A percentile compares a stretch with the other conserved stretches of the same genome.
Evolutionary conservation across 2,329 filamentous ascomycete genomes (phyloP).

Genomic region (Colletotrichum noveboracense): DNA sequence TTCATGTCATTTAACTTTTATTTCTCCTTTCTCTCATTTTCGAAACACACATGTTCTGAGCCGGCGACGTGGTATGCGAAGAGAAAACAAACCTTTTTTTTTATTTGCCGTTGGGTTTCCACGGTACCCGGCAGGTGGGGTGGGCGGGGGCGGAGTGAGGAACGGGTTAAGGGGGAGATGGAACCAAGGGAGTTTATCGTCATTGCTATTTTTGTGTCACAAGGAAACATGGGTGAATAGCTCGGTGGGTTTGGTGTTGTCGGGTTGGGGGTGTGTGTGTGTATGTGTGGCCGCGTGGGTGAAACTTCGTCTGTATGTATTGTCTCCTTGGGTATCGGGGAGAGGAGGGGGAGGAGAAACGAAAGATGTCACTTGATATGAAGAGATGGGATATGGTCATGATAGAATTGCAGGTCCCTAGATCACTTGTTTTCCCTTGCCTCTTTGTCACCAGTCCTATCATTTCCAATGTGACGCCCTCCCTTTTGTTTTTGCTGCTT

Average conservation of each 20-base stretch:
- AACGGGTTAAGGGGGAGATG: not conserved
- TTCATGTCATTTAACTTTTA: slow-evolving; percentile 17
- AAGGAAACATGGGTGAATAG: not conserved
- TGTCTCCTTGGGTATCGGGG: not conserved
- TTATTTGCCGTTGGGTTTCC: slow-evolving; percentile 6
- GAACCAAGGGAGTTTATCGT: not conserved
- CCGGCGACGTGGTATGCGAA: not conserved
- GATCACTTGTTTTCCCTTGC: not conserved
- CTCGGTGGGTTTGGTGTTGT: not conserved
- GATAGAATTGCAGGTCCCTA: slow-evolving; percentile 21
- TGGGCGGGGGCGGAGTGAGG: not conserved
- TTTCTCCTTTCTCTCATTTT: not conserved
- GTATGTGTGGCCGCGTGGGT: not conserved
- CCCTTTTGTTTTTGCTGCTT: not conserved
- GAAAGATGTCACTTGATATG: not conserved
- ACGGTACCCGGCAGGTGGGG: slow-evolving; percentile 17
- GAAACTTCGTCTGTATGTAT: not conserved
- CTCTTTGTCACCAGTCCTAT: not conserved
- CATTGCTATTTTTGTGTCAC: not conserved
- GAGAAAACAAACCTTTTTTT: not conserved
- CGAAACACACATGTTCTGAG: not conserved
- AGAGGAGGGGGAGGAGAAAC: not conserved
- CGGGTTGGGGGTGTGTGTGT: not conserved
- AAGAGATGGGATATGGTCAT: slow-evolving; percentile 21
- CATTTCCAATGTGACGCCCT: not conserved